Conservation (phyloP, 805 yeast genomes). For the Debaryomyces hansenii region DNA sequence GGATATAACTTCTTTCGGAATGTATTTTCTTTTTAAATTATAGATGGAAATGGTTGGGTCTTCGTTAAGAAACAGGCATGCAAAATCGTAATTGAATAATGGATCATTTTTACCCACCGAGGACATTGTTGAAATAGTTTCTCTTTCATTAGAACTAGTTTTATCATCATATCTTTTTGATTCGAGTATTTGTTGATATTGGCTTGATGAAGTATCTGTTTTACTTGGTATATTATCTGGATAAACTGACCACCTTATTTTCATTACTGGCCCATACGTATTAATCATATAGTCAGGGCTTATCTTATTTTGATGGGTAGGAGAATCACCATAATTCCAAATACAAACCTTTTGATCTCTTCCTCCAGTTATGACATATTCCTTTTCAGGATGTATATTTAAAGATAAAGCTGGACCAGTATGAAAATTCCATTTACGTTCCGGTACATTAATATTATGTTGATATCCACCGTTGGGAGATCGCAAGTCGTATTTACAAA, state of each 20-base stretch:
- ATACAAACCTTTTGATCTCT: slow-evolving; percentile 81
- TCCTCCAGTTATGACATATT: slow-evolving; percentile 88
- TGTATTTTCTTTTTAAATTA: slow-evolving; percentile 65
- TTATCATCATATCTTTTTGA: slow-evolving; percentile 19
- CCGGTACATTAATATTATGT: slow-evolving; percentile 47
- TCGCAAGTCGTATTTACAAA: slow-evolving; percentile 87
- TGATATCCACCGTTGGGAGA: slow-evolving; percentile 9
- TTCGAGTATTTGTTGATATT: slow-evolving; percentile 7
- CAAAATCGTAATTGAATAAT: slow-evolving; percentile 63
- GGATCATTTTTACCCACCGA: slow-evolving; percentile 13
- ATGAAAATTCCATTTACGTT: slow-evolving; percentile 81
- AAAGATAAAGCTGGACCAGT: slow-evolving; percentile 86
- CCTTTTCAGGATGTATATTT: slow-evolving; percentile 84
- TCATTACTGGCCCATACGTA: slow-evolving; percentile 77
- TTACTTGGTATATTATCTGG: slow-evolving; percentile 10
- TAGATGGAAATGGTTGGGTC: slow-evolving; percentile 71
- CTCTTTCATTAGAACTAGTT: slow-evolving; percentile 17
- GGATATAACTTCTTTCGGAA: slow-evolving; percentile 70
- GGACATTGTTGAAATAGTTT: slow-evolving; percentile 12
- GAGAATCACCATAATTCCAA: slow-evolving; percentile 53
- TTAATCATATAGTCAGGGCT: slow-evolving; percentile 70
- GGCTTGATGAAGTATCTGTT: neutral
- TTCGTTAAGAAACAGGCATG: slow-evolving; percentile 70
- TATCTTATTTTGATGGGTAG: slow-evolving; percentile 14
- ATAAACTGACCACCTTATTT: slow-evolving; percentile 60